phyloP scores from a whole-genome alignment of 768 basidiomycete genomes.

The Favolaschia claudopus region DNA sequence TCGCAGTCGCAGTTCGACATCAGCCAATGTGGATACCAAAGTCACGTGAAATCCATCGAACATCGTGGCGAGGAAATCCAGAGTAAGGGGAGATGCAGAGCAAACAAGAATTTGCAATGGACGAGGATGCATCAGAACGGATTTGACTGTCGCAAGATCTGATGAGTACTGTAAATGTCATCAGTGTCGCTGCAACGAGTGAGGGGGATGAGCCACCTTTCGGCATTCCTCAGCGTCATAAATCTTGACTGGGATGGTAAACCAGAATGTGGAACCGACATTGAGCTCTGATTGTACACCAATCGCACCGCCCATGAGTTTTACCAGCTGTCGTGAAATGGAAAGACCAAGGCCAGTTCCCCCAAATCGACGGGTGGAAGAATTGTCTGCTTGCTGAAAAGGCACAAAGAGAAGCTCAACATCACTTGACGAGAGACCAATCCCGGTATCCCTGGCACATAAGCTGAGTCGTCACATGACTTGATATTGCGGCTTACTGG shows the following conservation, averaged over 20 bases:
- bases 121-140: conserved; percentile 54
- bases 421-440: conserved; percentile 71
- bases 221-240: conserved; percentile 63
- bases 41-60: conserved; percentile 61
- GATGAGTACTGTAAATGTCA: conserved; percentile 45
- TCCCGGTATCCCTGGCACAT: conserved; percentile 68
- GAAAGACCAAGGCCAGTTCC: conserved; percentile 81
- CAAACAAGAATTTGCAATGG: conserved; percentile 61
- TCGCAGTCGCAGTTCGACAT: conserved; percentile 51
- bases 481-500: conserved; percentile 46
- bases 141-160: conserved; percentile 56
- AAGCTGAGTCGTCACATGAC: conserved; percentile 1
- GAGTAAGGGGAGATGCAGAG: conserved; percentile 66
- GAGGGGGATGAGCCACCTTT: conserved; percentile 46
- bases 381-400: conserved; percentile 83
- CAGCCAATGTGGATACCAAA: conserved; percentile 51
- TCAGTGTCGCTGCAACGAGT: conserved; percentile 8
- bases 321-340: conserved; percentile 77
- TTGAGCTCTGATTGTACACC: conserved; percentile 72
- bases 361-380: conserved; percentile 77
- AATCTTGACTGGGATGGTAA: conserved; percentile 71
- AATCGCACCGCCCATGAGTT: conserved; percentile 79
- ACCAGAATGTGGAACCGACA: conserved; percentile 76
- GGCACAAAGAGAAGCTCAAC: conserved; percentile 75
- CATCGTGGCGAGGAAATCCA: conserved; percentile 62